Percentiles rank a stretch among this genome's conserved stretches.
Evolutionary conservation across 2,329 filamentous ascomycete species (phyloP).

Genomic region (Phialophora verrucosa): DNA sequence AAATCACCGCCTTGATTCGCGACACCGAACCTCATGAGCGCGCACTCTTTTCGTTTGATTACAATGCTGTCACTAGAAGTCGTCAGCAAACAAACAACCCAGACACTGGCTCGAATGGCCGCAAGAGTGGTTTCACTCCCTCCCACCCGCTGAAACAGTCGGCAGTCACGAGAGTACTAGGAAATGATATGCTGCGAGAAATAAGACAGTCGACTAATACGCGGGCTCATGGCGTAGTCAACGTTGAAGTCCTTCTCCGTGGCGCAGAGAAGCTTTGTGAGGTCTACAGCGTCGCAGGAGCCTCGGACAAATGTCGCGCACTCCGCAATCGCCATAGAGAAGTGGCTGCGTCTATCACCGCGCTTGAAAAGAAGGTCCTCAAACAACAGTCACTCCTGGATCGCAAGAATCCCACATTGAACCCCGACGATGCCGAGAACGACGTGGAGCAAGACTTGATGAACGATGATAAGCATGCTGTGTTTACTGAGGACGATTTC

Average conservation of each 20-base stretch:
- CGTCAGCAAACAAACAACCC: conserved; percentile 10
- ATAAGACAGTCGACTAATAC: conserved; percentile 67
- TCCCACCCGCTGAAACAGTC: conserved; percentile 69
- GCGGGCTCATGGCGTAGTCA: conserved; percentile 69
- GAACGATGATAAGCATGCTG: conserved; percentile 33
- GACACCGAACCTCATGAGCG: conserved; percentile 95
- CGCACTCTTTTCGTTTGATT: conserved; percentile 89
- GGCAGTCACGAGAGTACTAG: conserved; percentile 86
- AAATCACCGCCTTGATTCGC: conserved; percentile 92
- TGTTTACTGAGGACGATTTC: conserved; percentile 51
- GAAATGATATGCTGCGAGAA: conserved; percentile 81
- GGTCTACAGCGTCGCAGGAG: conserved; percentile 84
- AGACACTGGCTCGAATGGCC: conserved; percentile 17
- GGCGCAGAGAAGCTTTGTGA: conserved; percentile 89
- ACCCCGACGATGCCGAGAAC: conserved; percentile 61
- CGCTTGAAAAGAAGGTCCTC: conserved; percentile 80
- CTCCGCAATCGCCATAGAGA: conserved; percentile 74
- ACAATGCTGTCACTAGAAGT: conserved; percentile 61
- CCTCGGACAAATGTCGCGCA: conserved; percentile 73
- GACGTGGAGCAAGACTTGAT: conserved; percentile 44
- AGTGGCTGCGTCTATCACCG: conserved; percentile 73
- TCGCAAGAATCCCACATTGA: conserved; percentile 68
- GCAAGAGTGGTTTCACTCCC: conserved; percentile 53
- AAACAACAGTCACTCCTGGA: conserved; percentile 77
- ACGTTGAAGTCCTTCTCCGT: conserved; percentile 81